Evolutionary conservation across 257 asterid genomes (phyloP), one percentile per base, ranked within the genome.

Genomic region (Misopates orontium): DNA sequence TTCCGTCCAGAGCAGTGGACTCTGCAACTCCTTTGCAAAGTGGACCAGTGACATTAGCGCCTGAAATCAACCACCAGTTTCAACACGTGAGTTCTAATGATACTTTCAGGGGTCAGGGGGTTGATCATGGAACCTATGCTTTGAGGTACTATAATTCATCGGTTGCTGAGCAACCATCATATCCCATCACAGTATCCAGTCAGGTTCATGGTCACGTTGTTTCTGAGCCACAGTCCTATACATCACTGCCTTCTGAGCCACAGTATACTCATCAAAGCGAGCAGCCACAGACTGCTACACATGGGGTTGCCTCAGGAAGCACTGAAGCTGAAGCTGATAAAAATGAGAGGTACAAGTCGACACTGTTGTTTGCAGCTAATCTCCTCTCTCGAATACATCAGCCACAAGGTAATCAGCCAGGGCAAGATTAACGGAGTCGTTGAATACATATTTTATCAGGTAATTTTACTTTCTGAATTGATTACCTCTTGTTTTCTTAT

Each of bases 311-410:
- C 53, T 91, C 79, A 83, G 95, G 82, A 59, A 77, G 76, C 62
- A 49, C 78, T 64, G 99, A 93, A 74, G 74, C 88, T 0, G 99
- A 93, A 82, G 90, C 77, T 18, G 97, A 90, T 67, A 93, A 93
- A 81, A 87, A 93, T 60, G 92, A 82, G 75, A 88, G 99, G 62
- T 93, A 93, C 70, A 85, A 82, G 82, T 66, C 92, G 15, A 93
- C 99, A n/a, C 75, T 93, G 69, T 25, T 83, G 24, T 90, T 90
- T 86, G 97, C 99, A 1, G 99, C 96, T 36, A 85, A 86, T 74
- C 97, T 93, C 60, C 94, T 93, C 53, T 79, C 87, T 23, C 82
- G 76, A 73, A 87, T 93, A 71, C 94, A 90, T 70, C 95, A 87
- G 67, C 94, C 89, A 60, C 74, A 87, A 7, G 89, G 80, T 69